Conservation (phyloP, 805 yeast species). For the Wickerhamomyces subpelliculosus region DNA sequence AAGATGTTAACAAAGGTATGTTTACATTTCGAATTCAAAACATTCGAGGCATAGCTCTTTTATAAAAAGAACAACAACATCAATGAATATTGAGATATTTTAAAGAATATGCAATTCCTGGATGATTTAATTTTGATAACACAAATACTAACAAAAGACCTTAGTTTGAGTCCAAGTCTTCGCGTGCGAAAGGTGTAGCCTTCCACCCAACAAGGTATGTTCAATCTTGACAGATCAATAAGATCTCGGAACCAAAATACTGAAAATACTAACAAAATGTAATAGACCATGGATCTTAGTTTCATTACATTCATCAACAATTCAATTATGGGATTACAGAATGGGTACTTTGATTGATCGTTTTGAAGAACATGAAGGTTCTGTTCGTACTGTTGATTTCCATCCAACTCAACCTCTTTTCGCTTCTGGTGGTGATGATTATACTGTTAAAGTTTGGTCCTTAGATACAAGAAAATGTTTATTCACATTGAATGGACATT, state of each 20-base stretch:
- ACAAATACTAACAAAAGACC: slow-evolving; percentile 6
- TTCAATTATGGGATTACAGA: slow-evolving; percentile 98
- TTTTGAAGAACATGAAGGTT: slow-evolving; percentile 97
- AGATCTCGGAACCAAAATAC: no score
- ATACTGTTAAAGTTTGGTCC: slow-evolving; percentile 94
- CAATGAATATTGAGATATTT: neutral
- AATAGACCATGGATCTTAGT: slow-evolving; percentile 91
- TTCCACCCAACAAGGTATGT: slow-evolving; percentile 78
- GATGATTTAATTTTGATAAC: neutral
- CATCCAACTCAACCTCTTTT: slow-evolving; percentile 98
- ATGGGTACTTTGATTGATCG: slow-evolving; percentile 97
- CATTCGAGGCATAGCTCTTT: no score
- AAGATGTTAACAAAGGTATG: slow-evolving; percentile 72
- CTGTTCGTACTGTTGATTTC: slow-evolving; percentile 91
- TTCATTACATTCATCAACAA: slow-evolving; percentile 94
- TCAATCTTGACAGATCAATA: neutral
- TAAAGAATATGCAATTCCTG: no score
- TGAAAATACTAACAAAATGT: no score
- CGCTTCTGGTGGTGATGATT: slow-evolving; percentile 97
- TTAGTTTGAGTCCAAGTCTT: slow-evolving; percentile 93
- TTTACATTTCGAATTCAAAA: neutral
- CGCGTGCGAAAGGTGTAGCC: slow-evolving; percentile 96
- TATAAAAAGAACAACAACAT: no score
- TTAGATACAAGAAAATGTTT: slow-evolving; percentile 84
- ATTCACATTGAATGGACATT: slow-evolving; percentile 87